Evolutionary conservation across 2,329 filamentous ascomycete species (phyloP).

Genomic region (Colletotrichum lupini): DNA sequence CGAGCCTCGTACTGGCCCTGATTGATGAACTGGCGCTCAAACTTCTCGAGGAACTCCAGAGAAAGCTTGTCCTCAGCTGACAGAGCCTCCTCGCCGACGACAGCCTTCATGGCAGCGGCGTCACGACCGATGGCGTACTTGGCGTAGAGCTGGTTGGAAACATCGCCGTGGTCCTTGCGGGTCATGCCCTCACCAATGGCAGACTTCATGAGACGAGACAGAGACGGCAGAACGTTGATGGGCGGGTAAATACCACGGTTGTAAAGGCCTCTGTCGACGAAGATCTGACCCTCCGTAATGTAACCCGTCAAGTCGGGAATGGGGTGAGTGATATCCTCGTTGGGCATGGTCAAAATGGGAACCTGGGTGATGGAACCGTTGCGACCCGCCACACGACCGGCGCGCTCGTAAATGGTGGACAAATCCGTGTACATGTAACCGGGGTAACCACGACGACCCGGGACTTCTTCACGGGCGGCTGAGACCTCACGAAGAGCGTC

Average conservation of each 20-base stretch:
- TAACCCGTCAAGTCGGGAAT: conserved; percentile 99
- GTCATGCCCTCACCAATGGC: conserved; percentile 98
- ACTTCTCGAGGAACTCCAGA: conserved; percentile 98
- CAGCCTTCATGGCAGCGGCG: conserved; percentile 98
- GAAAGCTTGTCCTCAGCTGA: conserved; percentile 97
- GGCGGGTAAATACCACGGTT: conserved; percentile 99
- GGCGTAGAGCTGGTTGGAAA: conserved; percentile 99
- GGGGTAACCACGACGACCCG: conserved; percentile 98
- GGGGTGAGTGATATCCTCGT: conserved; percentile 99
- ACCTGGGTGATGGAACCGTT: conserved; percentile 99
- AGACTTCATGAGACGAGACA: conserved; percentile 99
- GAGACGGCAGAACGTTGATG: conserved; percentile 97
- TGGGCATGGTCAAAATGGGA: conserved; percentile 98
- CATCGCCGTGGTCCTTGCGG: conserved; percentile 95
- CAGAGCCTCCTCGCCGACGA: conserved; percentile 97
- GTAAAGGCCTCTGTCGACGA: conserved; percentile 90
- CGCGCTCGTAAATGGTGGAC: conserved; percentile 99
- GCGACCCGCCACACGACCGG: conserved; percentile 94
- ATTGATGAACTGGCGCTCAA: conserved; percentile 93
- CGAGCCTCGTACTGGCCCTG: conserved; percentile 94
- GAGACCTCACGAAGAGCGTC: conserved; percentile 99
- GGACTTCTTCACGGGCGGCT: conserved; percentile 97
- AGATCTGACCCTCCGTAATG: conserved; percentile 99
- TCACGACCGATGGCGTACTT: conserved; percentile 99
- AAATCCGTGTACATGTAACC: conserved; percentile 99